phyloP scores from a whole-genome alignment of 129 eudicot species.

The Chrysanthemum seticuspe region DNA sequence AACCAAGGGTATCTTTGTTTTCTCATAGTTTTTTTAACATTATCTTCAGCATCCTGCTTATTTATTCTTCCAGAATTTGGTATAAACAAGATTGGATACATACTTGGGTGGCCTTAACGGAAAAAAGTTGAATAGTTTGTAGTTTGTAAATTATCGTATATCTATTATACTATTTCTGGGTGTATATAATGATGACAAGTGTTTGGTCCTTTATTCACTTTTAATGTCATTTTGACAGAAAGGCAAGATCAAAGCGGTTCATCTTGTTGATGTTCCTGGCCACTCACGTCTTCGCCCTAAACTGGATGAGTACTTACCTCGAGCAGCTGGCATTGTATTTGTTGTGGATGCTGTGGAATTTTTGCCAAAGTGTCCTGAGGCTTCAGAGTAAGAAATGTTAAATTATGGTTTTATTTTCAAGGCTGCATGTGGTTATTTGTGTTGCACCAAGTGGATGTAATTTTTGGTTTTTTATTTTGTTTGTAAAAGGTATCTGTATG shows the following conservation, averaged over 20 bases:
- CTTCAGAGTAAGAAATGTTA: constrained; percentile 58
- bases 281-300: constrained; percentile 85
- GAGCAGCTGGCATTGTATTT: constrained; percentile 80
- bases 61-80: too few relatives aligned
- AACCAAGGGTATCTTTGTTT: too few relatives aligned
- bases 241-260: constrained; percentile 78
- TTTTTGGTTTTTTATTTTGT: constrained; percentile 9
- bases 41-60: too few relatives aligned
- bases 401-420: background rate
- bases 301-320: constrained; percentile 83
- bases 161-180: too few relatives aligned
- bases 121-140: too few relatives aligned
- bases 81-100: too few relatives aligned
- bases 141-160: too few relatives aligned
- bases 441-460: constrained; percentile 1
- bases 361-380: constrained; percentile 73
- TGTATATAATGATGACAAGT: background rate
- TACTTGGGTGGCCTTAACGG: too few relatives aligned
- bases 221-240: constrained; percentile 35
- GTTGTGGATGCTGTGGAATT: constrained; percentile 95
- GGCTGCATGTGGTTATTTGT: background rate
- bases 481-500: constrained; percentile 76
- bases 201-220: background rate
- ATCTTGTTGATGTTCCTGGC: constrained; percentile 89
- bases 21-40: too few relatives aligned